These are phyloP conservation scores for Raddia guianensis DNA, from an alignment of 176 grass and related monocot species.

Conservation along the genomic window DNA sequence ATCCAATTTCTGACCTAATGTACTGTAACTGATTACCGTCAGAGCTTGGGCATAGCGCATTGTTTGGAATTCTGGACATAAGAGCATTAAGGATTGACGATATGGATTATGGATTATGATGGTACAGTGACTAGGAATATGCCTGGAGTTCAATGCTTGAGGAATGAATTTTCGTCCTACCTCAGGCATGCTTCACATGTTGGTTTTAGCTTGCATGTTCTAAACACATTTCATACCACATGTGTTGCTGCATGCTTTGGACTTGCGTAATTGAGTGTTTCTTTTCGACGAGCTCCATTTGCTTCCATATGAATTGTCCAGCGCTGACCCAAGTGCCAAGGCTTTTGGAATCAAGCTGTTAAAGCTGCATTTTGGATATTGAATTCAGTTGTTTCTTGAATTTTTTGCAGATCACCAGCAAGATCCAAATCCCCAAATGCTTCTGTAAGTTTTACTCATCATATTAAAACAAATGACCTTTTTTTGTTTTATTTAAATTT, in stretches of 20 bases:
- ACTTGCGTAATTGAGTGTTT: constrained; percentile 31
- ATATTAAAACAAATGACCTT: not conserved
- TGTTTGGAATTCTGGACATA: constrained; percentile 71
- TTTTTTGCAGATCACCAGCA: constrained; percentile 78
- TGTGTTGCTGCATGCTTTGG: constrained; percentile 36
- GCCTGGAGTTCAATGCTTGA: constrained; percentile 48
- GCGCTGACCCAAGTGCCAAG: constrained; percentile 21
- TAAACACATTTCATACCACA: constrained; percentile 23
- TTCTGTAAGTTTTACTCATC: constrained; percentile 50
- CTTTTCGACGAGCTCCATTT: constrained; percentile 37
- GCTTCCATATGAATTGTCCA: constrained; percentile 24
- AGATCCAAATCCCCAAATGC: constrained; percentile 65
- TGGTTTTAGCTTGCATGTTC: constrained; percentile 24
- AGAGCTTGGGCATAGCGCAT: constrained; percentile 64
- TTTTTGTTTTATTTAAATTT: constrained; percentile 1
- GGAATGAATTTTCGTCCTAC: constrained; percentile 56
- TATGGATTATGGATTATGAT: constrained; percentile 66
- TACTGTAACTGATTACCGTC: constrained; percentile 66
- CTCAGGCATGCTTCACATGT: constrained; percentile 35
- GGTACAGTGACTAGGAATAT: constrained; percentile 54
- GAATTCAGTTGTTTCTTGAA: constrained; percentile 60
- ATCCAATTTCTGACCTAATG: constrained; percentile 54
- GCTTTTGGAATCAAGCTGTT: constrained; percentile 54
- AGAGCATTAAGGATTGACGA: constrained; percentile 60
- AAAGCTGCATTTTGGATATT: constrained; percentile 63